Base-by-base conservation (phyloP, 1,284 basidiomycete species). In the Porogramme epimiltina region DNA sequence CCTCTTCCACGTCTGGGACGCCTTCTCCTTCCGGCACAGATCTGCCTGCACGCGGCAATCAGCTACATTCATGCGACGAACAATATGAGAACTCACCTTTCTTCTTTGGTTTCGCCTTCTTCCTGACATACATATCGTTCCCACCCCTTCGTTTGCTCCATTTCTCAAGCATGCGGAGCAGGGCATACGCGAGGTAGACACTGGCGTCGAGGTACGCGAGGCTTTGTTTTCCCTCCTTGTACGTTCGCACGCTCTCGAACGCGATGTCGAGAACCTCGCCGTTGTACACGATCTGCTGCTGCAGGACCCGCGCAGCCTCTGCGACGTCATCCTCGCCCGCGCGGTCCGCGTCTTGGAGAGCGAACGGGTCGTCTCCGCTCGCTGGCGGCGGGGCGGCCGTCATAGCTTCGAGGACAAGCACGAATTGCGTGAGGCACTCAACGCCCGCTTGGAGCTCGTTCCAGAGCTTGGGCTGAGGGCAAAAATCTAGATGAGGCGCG, bases 391-490 rank as follows among this genome's bases (percentile, higher is more conserved):
- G 71, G 65, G 40, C 60, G 20, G 62, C 56, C 4, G 73, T 58
- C 77, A 89, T 83, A 11, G 69, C 70, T 62, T 96, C 93, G 62
- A 97, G 87, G 55, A 95, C 79, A 33, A 91, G 79, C 26, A 98
- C 79, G 42, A 96, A 77, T 62, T 96, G 93, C 5, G 91, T 93
- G 56, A 97, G 83, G 70, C 93, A 95, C 63, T 95, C 91, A 60
- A 96, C 84, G 40, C 92, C 91, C n/a, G 93, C 91, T 69, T 97
- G 92, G 26, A 98, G 76, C 65, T 96, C 94, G n/a, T 84, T 91
- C 93, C 92, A 95, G 50, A 85, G 76, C 63, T 92, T 91, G 26
- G 94, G 93, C 89, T 94, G 44, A 36, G 49, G 56, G 19, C 8
- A 3, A 16, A 31, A 13, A 31, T 31, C 13, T 31, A 31, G 33